Evolutionary conservation across 1,284 basidiomycete genomes (phyloP), one percentile per base, ranked within the genome.

Genomic region (Phaffia rhodozyma): DNA sequence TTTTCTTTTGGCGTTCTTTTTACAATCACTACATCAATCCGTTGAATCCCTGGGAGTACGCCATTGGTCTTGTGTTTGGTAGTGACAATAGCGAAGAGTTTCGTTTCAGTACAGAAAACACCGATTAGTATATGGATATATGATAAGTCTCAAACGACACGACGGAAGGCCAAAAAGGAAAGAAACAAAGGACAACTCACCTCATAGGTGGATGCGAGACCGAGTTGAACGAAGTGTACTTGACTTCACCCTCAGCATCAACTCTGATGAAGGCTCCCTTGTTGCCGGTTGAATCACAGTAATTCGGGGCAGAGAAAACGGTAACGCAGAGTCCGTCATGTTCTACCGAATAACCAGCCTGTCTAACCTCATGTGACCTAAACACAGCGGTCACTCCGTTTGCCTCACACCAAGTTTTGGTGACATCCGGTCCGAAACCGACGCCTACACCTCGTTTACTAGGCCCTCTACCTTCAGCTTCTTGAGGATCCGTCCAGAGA

Each of bases 401-500:
- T 47, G 86, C 78, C 66, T 86, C 83, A 74, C 92, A 97, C 91
- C 91, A 96, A 62, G 83, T 78, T 70, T 81, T 81, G 2, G 89
- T 93, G 25, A 93, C 86, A 73, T 97, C 93, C 0, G 94, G 94
- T 21, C 94, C 94, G 75, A 98, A 98, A 11, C 89, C 85, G 68
- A 96, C 86, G 23, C 96, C 94, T 60, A 97, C 92, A 67, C 94
- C 94, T 60, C 96, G 84, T 81, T 98, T 98, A 72, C 89, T 93
- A 5, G 94, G 94, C 0, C 93, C 93, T 50, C 96, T 85, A n/a
- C 96, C 96, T 18, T 84, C 84, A 55, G 80, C 75, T 52, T 87
- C 85, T 76, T 97, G 94, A 29, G 96, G 94, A 77, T 98, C 96
- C 9, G 91, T 96, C 73, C 73, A 75, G 3, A 75, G 70, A 59